Evolutionary conservation across 2,329 filamentous ascomycete species (phyloP), one percentile per base, ranked within the genome.

Genomic region (Penicillium sp.): DNA sequence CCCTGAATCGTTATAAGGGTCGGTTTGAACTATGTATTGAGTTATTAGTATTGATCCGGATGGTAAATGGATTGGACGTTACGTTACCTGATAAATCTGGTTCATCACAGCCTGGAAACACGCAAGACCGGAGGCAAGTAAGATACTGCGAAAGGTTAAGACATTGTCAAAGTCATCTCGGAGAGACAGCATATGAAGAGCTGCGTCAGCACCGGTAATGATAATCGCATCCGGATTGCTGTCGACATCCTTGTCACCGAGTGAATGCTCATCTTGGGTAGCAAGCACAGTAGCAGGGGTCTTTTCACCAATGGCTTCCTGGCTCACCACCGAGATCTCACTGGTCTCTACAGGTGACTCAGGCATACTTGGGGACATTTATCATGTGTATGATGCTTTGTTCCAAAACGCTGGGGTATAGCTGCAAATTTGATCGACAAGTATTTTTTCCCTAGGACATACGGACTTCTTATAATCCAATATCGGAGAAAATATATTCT

Each of bases 21-120:
- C 0, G 81, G 81, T 75, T 84, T 83, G 68, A 81, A 84, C 79
- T 83, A 41, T 9, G 38, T 9, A 31, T 11, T 1, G 13, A 38
- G 27, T 11, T 10, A 16, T 64, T 43, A 61, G 60, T 38, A 19
- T 50, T 27, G 44, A 31, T 40, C n/a, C 16, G 6, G 29, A 39
- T 16, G 9, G 9, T 34, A 34, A 15, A n/a, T 7, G 7, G 53
- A 13, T 33, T 31, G 25, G 5, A n/a, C 75, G 67, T 55, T 55
- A 83, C 82, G 67, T 55, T 55, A 83, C 82, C 15, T 66, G 68
- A 60, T 85, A 85, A 45, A 85, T 84, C 65, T 84, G 81, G 50
- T 71, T 75, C 79, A 85, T 82, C 43, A 81, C 78, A 25, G 82
- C 79, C 60, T 84, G 81, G 62, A 85, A 84, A 11, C 75, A 77